Base-by-base conservation (phyloP, 176 grass and related monocot species). In the Eleusine indica region DNA sequence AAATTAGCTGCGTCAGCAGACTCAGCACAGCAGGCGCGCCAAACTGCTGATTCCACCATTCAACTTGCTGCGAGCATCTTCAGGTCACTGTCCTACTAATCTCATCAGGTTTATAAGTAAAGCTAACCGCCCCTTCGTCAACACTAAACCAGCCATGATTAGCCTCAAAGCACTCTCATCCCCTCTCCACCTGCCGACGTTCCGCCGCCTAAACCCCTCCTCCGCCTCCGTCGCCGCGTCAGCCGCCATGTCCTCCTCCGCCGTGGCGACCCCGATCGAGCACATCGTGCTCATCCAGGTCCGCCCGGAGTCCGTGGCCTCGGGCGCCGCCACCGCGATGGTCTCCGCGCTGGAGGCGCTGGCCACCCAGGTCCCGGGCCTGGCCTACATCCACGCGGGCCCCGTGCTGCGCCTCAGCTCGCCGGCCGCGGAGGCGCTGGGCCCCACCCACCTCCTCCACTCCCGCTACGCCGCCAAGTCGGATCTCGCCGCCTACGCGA, bases 281-380 rank as follows among this genome's bases (percentile, higher is more conserved):
- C 96, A 98, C 79, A 74, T 95, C 56, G 95, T 98, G 81, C 96
- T 98, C 91, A 74, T 98, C 96, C 95, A 95, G 91, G 70, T 88
- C 48, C 87, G 91, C 47, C 83, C 92, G 35, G 83, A 84, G 68
- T 43, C 84, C 3, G 87, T 62, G 3, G 11, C 82, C 17, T 93
- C 90, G 41, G 88, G 87, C 85, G 79, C 93, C 22, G 39, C 85
- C 29, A 85, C 89, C 4, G 86, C 90, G 35, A 87, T 94, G 89
- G 43, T 95, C 52, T 85, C 96, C 43, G 66, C 85, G 15, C 85
- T 98, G 21, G 84, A 90, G 61, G 83, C 87, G 40, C 90, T 98
- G 38, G 70, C 83, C 48, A 46, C 87, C 21, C 80, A 70, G 61
- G 73, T 94, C 84, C 90, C 93, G 16, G 82, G 89, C 35, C 84